Conservation (phyloP, 164 flowering plant genomes). For the Macadamia tetraphylla region DNA sequence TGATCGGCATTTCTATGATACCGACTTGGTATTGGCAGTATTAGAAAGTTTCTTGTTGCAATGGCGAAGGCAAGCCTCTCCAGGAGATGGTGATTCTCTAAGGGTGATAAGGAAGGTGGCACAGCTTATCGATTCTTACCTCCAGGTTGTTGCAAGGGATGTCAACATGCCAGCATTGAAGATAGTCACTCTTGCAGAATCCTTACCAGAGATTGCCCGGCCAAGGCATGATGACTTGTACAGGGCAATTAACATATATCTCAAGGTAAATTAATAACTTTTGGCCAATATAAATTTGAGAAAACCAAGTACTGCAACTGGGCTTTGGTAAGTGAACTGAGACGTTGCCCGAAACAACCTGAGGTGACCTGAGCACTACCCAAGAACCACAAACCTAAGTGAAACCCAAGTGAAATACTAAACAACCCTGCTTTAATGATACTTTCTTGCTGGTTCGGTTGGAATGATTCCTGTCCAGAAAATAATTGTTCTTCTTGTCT, state of each 20-base stretch:
- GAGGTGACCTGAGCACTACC: too few relatives aligned
- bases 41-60: constrained; percentile 49
- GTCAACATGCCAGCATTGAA: constrained; percentile 46
- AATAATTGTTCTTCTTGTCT: too few relatives aligned
- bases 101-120: constrained; percentile 44
- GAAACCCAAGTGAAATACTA: too few relatives aligned
- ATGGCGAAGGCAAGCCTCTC: constrained; percentile 36
- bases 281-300: neutral
- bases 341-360: too few relatives aligned
- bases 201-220: constrained; percentile 60
- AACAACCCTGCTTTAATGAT: too few relatives aligned
- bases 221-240: constrained; percentile 71
- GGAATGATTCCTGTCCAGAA: too few relatives aligned
- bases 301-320: neutral
- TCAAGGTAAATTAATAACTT: constrained; percentile 45
- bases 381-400: too few relatives aligned
- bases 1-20: constrained; percentile 36
- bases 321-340: too few relatives aligned
- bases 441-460: too few relatives aligned
- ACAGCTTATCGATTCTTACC: constrained; percentile 67
- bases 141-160: constrained; percentile 63
- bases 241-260: constrained; percentile 73
- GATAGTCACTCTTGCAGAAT: constrained; percentile 51
- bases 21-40: constrained; percentile 49
- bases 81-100: constrained; percentile 23